phyloP scores from a whole-genome alignment of 495 filamentous ascomycete species.

The Penicillium flavigenum region DNA sequence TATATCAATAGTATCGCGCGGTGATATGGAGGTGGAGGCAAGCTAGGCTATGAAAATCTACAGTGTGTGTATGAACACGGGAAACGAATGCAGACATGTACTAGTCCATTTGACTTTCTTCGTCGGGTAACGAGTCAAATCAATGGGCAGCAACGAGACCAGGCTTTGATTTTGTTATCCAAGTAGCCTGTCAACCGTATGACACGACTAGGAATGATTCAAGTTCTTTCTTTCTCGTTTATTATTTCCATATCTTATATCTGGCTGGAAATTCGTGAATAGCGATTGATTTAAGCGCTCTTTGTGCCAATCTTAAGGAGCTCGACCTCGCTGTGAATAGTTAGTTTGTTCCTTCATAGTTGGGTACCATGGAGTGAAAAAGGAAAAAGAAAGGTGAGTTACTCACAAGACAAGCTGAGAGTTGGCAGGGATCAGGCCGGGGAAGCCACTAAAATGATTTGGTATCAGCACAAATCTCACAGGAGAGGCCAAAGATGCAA shows the following conservation, averaged over 20 bases:
- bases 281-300: conserved; percentile 17
- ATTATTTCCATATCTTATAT: neutral
- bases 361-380: neutral
- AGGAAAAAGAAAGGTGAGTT: neutral
- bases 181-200: conserved; percentile 18
- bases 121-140: neutral
- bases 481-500: neutral
- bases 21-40: conserved; percentile 7
- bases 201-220: neutral
- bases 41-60: conserved; percentile 1
- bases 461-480: neutral
- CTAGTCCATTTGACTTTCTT: conserved; percentile 1
- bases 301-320: conserved; percentile 43
- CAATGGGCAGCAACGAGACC: conserved; percentile 3
- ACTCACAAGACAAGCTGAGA: conserved; percentile 55
- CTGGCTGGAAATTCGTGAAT: neutral
- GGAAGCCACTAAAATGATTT: conserved; percentile 37
- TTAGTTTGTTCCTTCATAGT: conserved; percentile 8
- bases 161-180: conserved; percentile 1
- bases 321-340: conserved; percentile 42
- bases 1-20: conserved; percentile 37
- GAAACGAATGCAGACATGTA: neutral
- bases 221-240: neutral
- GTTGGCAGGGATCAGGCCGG: conserved; percentile 55
- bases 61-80: neutral